phyloP scores from a whole-genome alignment of 2,329 filamentous ascomycete genomes.

The Lomentospora prolificans region DNA sequence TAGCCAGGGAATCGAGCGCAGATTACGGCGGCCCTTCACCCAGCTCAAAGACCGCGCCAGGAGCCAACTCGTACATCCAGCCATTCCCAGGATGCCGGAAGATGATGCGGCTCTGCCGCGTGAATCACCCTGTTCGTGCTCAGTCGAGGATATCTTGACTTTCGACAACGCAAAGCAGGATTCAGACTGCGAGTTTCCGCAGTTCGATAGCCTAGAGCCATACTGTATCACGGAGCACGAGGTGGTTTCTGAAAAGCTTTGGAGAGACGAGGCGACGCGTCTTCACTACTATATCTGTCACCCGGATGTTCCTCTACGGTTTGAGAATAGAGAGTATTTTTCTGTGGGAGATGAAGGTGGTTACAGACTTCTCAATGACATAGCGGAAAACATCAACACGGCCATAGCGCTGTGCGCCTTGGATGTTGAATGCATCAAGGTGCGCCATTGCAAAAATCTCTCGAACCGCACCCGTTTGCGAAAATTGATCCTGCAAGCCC shows the following conservation, averaged over 20 bases:
- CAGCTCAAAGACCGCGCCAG: neutral
- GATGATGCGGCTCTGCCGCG: neutral
- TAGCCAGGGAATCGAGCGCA: neutral
- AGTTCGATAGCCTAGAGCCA: neutral
- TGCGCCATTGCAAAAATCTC: neutral
- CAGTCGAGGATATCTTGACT: neutral
- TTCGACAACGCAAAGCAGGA: neutral
- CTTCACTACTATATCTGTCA: neutral
- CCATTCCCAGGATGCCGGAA: neutral
- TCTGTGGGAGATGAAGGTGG: neutral
- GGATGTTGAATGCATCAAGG: conserved; percentile 8
- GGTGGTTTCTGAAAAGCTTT: neutral
- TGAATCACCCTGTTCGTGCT: neutral
- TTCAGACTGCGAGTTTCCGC: neutral
- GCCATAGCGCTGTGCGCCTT: conserved; percentile 5
- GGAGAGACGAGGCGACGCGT: neutral
- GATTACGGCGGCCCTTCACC: neutral
- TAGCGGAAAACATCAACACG: neutral
- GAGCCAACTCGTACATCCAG: neutral
- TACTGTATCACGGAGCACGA: neutral
- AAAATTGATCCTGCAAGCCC: neutral
- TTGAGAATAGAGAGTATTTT: neutral
- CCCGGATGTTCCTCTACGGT: neutral
- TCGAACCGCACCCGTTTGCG: neutral
- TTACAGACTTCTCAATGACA: neutral